Percentiles rank a stretch among this genome's conserved stretches.
phyloP scores from a whole-genome alignment of 2,329 filamentous ascomycete genomes.

The Arthrobotrys pseudoclavata region DNA sequence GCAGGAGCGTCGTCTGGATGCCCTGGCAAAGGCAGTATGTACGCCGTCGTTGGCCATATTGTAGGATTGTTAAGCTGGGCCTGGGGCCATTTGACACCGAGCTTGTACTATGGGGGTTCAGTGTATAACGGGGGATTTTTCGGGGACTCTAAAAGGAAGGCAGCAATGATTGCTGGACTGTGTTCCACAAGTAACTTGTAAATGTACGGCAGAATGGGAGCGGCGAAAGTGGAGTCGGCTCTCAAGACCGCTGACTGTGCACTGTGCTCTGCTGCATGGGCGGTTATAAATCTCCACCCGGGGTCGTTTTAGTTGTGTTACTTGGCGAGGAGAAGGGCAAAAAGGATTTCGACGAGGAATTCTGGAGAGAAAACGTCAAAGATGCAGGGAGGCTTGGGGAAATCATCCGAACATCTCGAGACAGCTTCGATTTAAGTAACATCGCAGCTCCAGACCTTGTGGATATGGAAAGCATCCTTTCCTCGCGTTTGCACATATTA shows the following conservation, averaged over 20 bases:
- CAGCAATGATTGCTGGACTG: constrained; percentile 19
- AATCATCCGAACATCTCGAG: constrained; percentile 20
- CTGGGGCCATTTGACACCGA: constrained; percentile 36
- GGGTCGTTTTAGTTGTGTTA: constrained; percentile 9
- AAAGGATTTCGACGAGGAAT: constrained; percentile 1
- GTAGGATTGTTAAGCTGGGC: constrained; percentile 20
- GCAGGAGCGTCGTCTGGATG: constrained; percentile 60
- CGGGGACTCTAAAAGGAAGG: constrained; percentile 47
- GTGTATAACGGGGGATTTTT: constrained; percentile 41
- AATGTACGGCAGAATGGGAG: constrained; percentile 42
- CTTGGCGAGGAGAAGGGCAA: not conserved
- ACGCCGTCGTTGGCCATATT: constrained; percentile 50
- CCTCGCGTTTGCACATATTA: constrained; percentile 9
- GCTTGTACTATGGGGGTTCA: constrained; percentile 17
- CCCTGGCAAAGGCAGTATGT: constrained; percentile 50
- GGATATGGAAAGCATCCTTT: not conserved
- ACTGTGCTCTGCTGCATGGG: constrained; percentile 26
- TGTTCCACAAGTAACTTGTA: constrained; percentile 20
- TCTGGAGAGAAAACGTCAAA: not conserved
- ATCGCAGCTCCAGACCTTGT: not conserved
- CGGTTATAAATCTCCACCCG: constrained; percentile 21
- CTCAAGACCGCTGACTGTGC: constrained; percentile 25
- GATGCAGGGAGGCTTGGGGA: not conserved
- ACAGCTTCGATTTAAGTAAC: constrained; percentile 21
- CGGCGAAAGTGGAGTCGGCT: constrained; percentile 50